Percentiles rank a stretch among this genome's conserved stretches.
These are phyloP conservation scores for Rhizodiscina lignyota DNA, from an alignment of 495 filamentous ascomycete genomes.

Conservation along the genomic window DNA sequence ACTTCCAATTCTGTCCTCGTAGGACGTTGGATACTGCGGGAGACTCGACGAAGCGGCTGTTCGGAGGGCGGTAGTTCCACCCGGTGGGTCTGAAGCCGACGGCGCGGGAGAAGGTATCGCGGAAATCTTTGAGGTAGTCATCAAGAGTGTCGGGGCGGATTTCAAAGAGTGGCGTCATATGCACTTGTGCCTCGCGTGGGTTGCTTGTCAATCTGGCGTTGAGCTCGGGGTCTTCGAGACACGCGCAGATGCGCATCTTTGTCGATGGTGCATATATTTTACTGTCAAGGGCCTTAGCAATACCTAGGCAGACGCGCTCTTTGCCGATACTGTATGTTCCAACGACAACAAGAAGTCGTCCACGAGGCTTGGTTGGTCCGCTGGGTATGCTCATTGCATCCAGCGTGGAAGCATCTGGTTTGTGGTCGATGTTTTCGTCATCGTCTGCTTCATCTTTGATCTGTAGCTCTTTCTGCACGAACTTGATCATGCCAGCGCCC, in stretches of 20 bases:
- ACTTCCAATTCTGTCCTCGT: constrained; percentile 55
- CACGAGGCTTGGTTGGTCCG: constrained; percentile 26
- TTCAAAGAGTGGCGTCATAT: constrained; percentile 93
- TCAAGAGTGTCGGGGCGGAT: constrained; percentile 73
- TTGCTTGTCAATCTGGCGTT: constrained; percentile 56
- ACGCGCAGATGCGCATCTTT: constrained; percentile 70
- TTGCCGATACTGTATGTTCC: constrained; percentile 98
- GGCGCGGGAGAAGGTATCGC: constrained; percentile 62
- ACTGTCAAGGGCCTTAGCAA: constrained; percentile 67
- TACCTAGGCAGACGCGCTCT: constrained; percentile 85
- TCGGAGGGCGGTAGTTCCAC: constrained; percentile 74
- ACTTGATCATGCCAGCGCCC: constrained; percentile 45
- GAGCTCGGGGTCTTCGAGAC: constrained; percentile 75
- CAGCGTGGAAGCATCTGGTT: constrained; percentile 7
- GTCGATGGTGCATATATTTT: constrained; percentile 78
- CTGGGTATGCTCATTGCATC: constrained; percentile 4
- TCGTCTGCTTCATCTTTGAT: constrained; percentile 17
- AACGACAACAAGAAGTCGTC: constrained; percentile 74
- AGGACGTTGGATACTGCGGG: constrained; percentile 54
- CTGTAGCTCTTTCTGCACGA: constrained; percentile 26
- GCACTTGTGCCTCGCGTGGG: constrained; percentile 76
- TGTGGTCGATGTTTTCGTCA: constrained; percentile 17
- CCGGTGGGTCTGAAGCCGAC: constrained; percentile 88
- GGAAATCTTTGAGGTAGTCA: constrained; percentile 66
- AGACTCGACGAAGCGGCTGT: constrained; percentile 41